Evolutionary conservation across 164 flowering plant genomes (phyloP), one percentile per base, ranked within the genome.

Genomic region (Buxus sempervirens): DNA sequence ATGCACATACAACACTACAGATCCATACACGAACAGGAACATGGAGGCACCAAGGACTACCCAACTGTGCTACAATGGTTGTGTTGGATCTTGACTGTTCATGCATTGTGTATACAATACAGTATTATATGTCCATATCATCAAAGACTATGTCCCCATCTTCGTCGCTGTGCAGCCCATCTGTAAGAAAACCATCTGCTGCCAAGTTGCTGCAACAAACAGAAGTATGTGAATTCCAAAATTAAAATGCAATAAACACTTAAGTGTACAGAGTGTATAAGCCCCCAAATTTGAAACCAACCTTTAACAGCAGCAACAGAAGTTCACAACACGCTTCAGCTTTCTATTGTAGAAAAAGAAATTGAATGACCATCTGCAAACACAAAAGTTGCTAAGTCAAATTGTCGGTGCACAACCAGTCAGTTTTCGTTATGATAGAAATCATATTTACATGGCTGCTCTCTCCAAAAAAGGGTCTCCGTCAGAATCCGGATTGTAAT

Each of bases 321-420:
- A 87, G 75, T 88, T 85, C 28, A 93, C 92, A n/a, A 96, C 90
- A 24, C 99, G 95, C 75, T 90, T 93, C 49, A 83, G 79, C 79
- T 89, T 90, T 77, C 90, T 78, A 62, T 90, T 90, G 64, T 92
- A 92, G 83, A 92, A 92, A 86, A 92, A 92, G 83, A 88, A 90
- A 73, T 78, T 86, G 81, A 89, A 93, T 0, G 96, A 87, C 99
- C 98, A 96, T 83, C 99, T 96, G 91, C 58, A 69, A 76, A 63
- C 61, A 58, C 36, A 64, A 32, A 24, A 58, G 51, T 23, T 20
- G 15, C 12, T 4, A 18, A 55, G 32, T 60, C 54, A 70, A 70
- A 23, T 57, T 69, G 16, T 15, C 23, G 63, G n/a, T n/a, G 28
- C 27, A 45, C 1, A n/a, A 63, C 20, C 12, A 41, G 20, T 6